These are phyloP conservation scores for Ailanthus altissimus DNA, from an alignment of 345 rosid species.

Conservation along the genomic window DNA sequence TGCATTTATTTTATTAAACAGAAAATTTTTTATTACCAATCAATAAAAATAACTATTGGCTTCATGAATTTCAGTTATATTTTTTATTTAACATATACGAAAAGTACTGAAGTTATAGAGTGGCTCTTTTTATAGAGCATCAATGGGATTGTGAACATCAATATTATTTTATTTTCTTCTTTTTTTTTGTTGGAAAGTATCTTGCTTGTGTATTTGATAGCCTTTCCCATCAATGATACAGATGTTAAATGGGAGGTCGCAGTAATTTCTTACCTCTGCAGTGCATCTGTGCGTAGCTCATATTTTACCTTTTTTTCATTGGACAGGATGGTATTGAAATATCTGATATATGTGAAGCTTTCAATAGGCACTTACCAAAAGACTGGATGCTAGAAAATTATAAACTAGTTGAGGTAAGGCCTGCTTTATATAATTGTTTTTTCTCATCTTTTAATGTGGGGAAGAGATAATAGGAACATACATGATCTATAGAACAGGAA, in stretches of 20 bases:
- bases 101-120: not conserved
- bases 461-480: no score
- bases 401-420: slow-evolving; percentile 73
- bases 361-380: slow-evolving; percentile 76
- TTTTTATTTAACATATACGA: not conserved
- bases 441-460: not conserved
- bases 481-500: not conserved
- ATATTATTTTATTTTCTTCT: not conserved
- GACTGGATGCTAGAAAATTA: slow-evolving; percentile 64
- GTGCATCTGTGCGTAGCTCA: slow-evolving; percentile 3
- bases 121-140: not conserved
- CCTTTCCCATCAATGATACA: no score
- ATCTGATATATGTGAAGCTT: slow-evolving; percentile 93
- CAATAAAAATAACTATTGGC: not conserved
- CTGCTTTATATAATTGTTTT: slow-evolving; percentile 11
- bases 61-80: not conserved
- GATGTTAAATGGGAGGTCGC: no score
- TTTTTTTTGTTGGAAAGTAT: not conserved
- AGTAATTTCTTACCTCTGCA: no score
- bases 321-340: slow-evolving; percentile 90
- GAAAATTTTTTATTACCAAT: no score
- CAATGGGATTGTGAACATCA: not conserved
- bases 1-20: no score
- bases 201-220: not conserved
- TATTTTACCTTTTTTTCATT: slow-evolving; percentile 16